These are phyloP conservation scores for Alloascoidea africana DNA, from an alignment of 805 yeast species.

Conservation along the genomic window DNA sequence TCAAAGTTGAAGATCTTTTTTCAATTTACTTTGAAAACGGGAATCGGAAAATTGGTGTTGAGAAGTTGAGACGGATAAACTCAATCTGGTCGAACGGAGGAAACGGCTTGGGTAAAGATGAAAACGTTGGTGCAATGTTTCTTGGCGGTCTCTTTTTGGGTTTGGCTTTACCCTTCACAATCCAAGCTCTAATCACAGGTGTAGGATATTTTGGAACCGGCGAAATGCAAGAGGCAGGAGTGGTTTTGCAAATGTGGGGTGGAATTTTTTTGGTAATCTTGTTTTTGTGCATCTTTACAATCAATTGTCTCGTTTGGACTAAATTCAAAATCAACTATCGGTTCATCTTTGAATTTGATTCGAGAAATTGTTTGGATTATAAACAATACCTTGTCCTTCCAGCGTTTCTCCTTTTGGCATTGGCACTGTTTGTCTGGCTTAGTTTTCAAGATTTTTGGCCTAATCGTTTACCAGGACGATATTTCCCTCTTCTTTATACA, in stretches of 20 bases:
- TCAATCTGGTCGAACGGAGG: no score
- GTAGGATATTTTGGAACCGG: slow-evolving; percentile 25
- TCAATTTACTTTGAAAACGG: slow-evolving; percentile 55
- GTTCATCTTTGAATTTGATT: slow-evolving; percentile 81
- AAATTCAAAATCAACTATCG: slow-evolving; percentile 69
- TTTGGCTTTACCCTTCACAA: slow-evolving; percentile 50
- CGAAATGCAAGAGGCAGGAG: slow-evolving; percentile 37
- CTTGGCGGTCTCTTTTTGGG: slow-evolving; percentile 59
- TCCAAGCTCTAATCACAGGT: slow-evolving; percentile 40
- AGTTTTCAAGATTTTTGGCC: slow-evolving; percentile 64
- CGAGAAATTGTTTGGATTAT: slow-evolving; percentile 47
- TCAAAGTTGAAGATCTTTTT: slow-evolving; percentile 52
- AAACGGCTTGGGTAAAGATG: slow-evolving; percentile 24
- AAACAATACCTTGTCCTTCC: slow-evolving; percentile 56
- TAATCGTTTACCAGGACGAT: slow-evolving; percentile 37
- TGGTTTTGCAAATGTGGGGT: slow-evolving; percentile 78
- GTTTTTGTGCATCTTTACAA: slow-evolving; percentile 46
- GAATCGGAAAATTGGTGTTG: slow-evolving; percentile 56
- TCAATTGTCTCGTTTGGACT: slow-evolving; percentile 64
- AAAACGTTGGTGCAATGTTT: slow-evolving; percentile 29
- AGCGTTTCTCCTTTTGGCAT: slow-evolving; percentile 35
- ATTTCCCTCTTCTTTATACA: slow-evolving; percentile 70
- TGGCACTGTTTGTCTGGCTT: slow-evolving; percentile 57
- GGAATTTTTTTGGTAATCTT: slow-evolving; percentile 62
- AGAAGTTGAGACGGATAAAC: slow-evolving; percentile 52